Conservation (phyloP, 495 filamentous ascomycete species). For the Entonaema liquescens region DNA sequence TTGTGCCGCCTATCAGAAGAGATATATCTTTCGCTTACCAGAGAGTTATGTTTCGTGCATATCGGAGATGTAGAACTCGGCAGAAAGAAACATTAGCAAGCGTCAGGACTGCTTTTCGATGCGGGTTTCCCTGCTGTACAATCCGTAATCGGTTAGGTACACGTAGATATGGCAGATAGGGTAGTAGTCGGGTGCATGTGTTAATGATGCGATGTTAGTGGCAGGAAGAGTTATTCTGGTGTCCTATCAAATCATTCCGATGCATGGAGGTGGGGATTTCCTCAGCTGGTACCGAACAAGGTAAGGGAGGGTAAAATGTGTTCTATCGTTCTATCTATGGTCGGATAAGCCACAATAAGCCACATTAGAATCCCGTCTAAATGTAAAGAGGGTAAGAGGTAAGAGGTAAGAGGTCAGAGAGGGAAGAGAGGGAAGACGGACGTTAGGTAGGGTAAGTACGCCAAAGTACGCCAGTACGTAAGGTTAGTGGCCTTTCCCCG, state of each 20-base stretch:
- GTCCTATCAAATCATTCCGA: constrained; percentile 38
- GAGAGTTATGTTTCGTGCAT: constrained; percentile 25
- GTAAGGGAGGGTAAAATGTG: not conserved
- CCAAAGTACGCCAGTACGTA: not conserved
- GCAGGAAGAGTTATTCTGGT: not conserved
- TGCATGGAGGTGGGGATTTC: not conserved
- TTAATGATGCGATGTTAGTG: constrained; percentile 28
- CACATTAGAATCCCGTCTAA: no score
- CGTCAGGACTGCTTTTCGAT: constrained; percentile 2
- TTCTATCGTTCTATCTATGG: not conserved
- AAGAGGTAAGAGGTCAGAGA: no score
- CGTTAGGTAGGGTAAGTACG: constrained; percentile 2
- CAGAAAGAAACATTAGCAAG: constrained; percentile 13
- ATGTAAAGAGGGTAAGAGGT: no score
- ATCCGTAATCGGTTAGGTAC: constrained; percentile 22
- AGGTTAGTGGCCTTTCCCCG: constrained; percentile 2
- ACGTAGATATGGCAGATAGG: constrained; percentile 26
- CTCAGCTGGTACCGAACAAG: not conserved
- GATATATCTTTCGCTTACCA: constrained; percentile 24
- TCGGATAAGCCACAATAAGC: constrained; percentile 8
- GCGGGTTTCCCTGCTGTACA: constrained; percentile 1
- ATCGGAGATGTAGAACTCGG: constrained; percentile 33
- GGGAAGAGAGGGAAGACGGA: not conserved
- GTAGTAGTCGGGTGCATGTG: constrained; percentile 33
- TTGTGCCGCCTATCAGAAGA: constrained; percentile 16